Conservation (phyloP, 2,329 filamentous ascomycete genomes). For the Cladophialophora chaetospira region DNA sequence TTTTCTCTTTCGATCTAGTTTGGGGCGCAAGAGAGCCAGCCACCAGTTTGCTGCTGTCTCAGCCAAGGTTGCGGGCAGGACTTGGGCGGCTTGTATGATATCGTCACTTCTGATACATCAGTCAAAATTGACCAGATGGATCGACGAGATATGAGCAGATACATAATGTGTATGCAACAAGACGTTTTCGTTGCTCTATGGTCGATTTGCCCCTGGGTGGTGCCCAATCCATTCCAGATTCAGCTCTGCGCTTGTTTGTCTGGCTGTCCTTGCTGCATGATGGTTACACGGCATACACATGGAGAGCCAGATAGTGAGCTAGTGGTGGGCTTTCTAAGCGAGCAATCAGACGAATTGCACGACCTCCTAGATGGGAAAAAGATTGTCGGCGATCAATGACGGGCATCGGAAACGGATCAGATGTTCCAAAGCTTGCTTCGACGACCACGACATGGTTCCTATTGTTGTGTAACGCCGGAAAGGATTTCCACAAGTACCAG, state of each 20-base stretch:
- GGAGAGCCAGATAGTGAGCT: background rate
- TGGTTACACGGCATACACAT: constrained; percentile 2
- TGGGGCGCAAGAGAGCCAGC: background rate
- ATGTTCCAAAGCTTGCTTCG: constrained; percentile 13
- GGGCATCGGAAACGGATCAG: constrained; percentile 5
- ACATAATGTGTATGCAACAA: constrained; percentile 14
- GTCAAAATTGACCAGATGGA: background rate
- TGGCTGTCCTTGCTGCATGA: background rate
- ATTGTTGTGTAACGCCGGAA: constrained; percentile 1
- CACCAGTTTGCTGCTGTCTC: background rate
- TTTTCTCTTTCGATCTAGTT: constrained; percentile 4
- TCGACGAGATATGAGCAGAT: constrained; percentile 4
- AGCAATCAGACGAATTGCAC: background rate
- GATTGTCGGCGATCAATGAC: constrained; percentile 7
- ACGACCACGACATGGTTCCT: constrained; percentile 2
- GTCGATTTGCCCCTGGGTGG: background rate
- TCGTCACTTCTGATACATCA: background rate
- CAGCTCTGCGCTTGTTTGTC: background rate
- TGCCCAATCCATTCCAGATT: background rate
- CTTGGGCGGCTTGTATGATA: background rate
- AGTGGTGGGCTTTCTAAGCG: background rate
- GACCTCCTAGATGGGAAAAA: constrained; percentile 14
- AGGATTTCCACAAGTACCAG: background rate
- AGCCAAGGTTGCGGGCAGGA: background rate
- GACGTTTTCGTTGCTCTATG: background rate